Conservation (phyloP, 1,139 yeast species). For the Suhomyces wounanorum region DNA sequence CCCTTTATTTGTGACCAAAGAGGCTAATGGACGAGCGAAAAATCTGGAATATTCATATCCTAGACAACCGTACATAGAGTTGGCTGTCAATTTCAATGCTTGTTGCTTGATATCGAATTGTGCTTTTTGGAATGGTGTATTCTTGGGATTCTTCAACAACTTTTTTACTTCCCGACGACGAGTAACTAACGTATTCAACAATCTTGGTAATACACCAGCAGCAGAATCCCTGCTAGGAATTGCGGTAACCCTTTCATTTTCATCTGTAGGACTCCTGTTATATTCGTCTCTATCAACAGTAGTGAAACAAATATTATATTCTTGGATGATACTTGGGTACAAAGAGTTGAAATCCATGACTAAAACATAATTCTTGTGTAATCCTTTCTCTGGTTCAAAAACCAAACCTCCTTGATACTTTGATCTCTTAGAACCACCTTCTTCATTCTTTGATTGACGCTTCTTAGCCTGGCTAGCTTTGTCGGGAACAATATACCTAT, state of each 20-base stretch:
- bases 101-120: slow-evolving; percentile 96
- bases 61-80: slow-evolving; percentile 98
- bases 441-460: slow-evolving; percentile 45
- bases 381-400: slow-evolving; percentile 94
- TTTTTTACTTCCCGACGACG: slow-evolving; percentile 94
- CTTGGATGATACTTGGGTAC: slow-evolving; percentile 97
- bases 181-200: slow-evolving; percentile 79
- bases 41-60: slow-evolving; percentile 92
- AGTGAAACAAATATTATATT: slow-evolving; percentile 94
- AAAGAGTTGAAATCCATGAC: slow-evolving; percentile 99
- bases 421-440: slow-evolving; percentile 63
- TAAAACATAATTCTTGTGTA: slow-evolving; percentile 82
- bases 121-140: slow-evolving; percentile 60
- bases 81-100: slow-evolving; percentile 94
- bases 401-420: slow-evolving; percentile 96
- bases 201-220: slow-evolving; percentile 84
- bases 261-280: slow-evolving; percentile 50
- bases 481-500: slow-evolving; percentile 86
- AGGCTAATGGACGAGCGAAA: slow-evolving; percentile 94
- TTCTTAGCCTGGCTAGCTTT: slow-evolving; percentile 54
- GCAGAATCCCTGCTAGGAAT: slow-evolving; percentile 59
- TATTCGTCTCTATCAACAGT: slow-evolving; percentile 76
- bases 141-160: slow-evolving; percentile 73
- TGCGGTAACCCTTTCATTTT: slow-evolving; percentile 71
- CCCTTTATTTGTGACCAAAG: slow-evolving; percentile 94